phyloP scores from a whole-genome alignment of 148 eudicot genomes.

The Oxyria digyna region DNA sequence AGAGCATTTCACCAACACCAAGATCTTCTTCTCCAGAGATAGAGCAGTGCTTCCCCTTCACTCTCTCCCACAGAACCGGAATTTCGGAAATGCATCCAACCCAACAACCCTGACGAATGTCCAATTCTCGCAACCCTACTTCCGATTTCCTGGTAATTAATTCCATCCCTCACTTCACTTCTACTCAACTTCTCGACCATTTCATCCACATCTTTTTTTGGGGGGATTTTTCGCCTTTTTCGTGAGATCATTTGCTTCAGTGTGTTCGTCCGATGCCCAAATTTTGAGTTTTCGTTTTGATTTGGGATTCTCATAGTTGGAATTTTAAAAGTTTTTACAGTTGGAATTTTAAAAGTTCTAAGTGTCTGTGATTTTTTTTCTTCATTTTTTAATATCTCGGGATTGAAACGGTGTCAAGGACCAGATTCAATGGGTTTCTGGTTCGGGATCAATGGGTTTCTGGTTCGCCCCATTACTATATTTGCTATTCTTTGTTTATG shows the following conservation, averaged over 20 bases:
- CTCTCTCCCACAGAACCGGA: slow-evolving; percentile 9
- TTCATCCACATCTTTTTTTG: too few relatives aligned
- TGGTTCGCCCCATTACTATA: slow-evolving; percentile 22
- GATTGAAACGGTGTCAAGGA: slow-evolving; percentile 10
- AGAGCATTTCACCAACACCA: slow-evolving; percentile 24
- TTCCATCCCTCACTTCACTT: background rate
- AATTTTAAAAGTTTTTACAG: background rate
- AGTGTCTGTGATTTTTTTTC: background rate
- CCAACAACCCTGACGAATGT: slow-evolving; percentile 1
- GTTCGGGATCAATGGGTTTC: slow-evolving; percentile 73
- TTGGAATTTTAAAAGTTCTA: background rate
- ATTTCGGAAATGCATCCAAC: background rate
- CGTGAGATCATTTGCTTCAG: background rate
- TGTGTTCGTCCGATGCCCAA: background rate
- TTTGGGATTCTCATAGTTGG: background rate
- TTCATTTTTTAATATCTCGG: slow-evolving; percentile 3
- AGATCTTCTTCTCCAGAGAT: slow-evolving; percentile 19
- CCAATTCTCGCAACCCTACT: slow-evolving; percentile 17
- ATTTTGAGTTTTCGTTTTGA: slow-evolving; percentile 7
- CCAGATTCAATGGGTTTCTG: slow-evolving; percentile 47
- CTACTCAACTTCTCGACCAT: too few relatives aligned
- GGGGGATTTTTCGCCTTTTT: background rate
- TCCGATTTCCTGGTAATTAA: slow-evolving; percentile 7
- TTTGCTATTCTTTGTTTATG: slow-evolving; percentile 13
- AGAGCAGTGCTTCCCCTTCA: slow-evolving; percentile 9